phyloP scores from a whole-genome alignment of 352 stramenopile genomes.

The Thalassiosira gravida region DNA sequence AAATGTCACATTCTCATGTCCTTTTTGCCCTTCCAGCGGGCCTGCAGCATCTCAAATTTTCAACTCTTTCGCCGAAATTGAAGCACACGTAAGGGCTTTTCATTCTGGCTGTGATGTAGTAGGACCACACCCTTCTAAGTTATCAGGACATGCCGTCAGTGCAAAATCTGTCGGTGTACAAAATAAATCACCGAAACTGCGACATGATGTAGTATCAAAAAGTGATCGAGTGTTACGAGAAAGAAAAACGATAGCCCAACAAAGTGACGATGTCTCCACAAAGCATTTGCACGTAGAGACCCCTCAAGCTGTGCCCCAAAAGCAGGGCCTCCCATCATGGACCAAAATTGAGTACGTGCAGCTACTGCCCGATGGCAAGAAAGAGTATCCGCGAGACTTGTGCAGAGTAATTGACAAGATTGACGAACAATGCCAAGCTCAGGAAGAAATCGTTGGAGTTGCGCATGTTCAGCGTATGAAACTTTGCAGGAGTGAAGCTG shows the following conservation, averaged over 20 bases:
- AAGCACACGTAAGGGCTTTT: slow-evolving; percentile 36
- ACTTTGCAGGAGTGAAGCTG: slow-evolving; percentile 52
- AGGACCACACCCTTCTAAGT: slow-evolving; percentile 22
- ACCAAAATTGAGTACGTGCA: slow-evolving; percentile 50
- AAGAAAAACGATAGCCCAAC: slow-evolving; percentile 15
- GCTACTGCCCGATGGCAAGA: slow-evolving; percentile 52
- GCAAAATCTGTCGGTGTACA: neutral
- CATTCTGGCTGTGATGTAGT: slow-evolving; percentile 39
- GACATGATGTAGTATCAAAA: slow-evolving; percentile 6
- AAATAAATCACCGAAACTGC: neutral
- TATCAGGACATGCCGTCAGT: neutral
- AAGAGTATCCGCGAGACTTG: slow-evolving; percentile 44
- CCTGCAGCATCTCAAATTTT: slow-evolving; percentile 26
- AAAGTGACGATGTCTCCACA: neutral
- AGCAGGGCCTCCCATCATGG: slow-evolving; percentile 30
- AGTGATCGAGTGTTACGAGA: slow-evolving; percentile 43
- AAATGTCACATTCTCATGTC: slow-evolving; percentile 55
- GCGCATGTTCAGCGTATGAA: slow-evolving; percentile 51
- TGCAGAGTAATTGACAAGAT: slow-evolving; percentile 52
- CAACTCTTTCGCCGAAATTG: slow-evolving; percentile 30
- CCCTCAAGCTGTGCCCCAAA: slow-evolving; percentile 13
- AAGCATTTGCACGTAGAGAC: neutral
- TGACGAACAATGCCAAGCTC: slow-evolving; percentile 52
- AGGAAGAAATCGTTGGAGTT: slow-evolving; percentile 40
- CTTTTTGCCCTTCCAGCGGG: slow-evolving; percentile 37